These are phyloP conservation scores for Gynandropsis gynandra DNA, from an alignment of 345 rosid species.

Conservation along the genomic window DNA sequence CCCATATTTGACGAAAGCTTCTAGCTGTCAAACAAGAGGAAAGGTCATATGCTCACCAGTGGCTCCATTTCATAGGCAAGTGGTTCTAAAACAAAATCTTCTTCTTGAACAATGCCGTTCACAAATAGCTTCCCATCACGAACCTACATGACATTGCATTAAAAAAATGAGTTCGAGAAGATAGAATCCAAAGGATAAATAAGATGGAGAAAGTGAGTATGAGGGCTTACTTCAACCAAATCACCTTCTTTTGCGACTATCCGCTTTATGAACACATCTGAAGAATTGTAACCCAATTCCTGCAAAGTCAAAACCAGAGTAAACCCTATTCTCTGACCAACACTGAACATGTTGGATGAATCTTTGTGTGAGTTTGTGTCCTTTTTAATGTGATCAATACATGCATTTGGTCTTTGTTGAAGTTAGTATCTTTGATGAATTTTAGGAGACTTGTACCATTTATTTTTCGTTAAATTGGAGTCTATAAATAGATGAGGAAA, in stretches of 20 bases:
- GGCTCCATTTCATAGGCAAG: slow-evolving; percentile 65
- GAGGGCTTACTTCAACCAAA: slow-evolving; percentile 63
- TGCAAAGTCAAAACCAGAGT: slow-evolving; percentile 23
- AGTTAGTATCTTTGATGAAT: too few species aligned
- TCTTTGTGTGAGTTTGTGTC: too few species aligned
- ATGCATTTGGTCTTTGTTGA: too few species aligned
- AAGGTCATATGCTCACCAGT: slow-evolving; percentile 34
- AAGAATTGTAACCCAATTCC: slow-evolving; percentile 58
- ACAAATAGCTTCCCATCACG: slow-evolving; percentile 60
- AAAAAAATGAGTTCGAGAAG: slow-evolving; percentile 5
- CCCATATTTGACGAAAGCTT: too few species aligned
- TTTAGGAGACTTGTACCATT: too few species aligned
- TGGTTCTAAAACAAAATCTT: slow-evolving; percentile 69
- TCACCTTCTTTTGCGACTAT: slow-evolving; percentile 91
- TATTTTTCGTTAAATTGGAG: too few species aligned
- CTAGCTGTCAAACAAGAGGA: neutral
- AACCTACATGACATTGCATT: slow-evolving; percentile 39
- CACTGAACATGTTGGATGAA: too few species aligned
- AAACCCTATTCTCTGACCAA: too few species aligned
- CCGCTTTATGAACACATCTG: slow-evolving; percentile 80
- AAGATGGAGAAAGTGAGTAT: slow-evolving; percentile 19
- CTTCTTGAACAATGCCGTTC: slow-evolving; percentile 54
- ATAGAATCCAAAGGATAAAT: neutral
- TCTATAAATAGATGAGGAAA: too few species aligned
- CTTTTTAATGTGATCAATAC: slow-evolving; percentile 6